Base-by-base conservation (phyloP, 2,329 filamentous ascomycete genomes). In the Fusarium sp. region DNA sequence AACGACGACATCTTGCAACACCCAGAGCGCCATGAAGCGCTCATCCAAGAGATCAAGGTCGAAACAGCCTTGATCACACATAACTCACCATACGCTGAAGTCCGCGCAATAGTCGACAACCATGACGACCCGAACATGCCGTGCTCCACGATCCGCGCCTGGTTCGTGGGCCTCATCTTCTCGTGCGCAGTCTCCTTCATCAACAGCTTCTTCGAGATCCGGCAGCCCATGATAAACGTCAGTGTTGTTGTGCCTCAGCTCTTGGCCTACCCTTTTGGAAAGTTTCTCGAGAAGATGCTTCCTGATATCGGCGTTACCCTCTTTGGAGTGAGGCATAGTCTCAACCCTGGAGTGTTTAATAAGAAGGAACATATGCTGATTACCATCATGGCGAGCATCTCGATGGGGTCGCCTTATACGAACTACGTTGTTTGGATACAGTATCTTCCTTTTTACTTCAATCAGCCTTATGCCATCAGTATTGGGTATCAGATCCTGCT, bases 321-420 rank as follows among this genome's bases (percentile, higher is more conserved):
- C 9, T 79, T 80, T 52, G 83, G 83, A 12, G 69, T 79, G 19
- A 77, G 80, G n/a, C 82, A 84, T 68, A 81, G 78, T 7, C 78
- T 87, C 7, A 88, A 87, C 65, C 84, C 86, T 0, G 85, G 85
- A 0, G 81, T 81, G 1, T 88, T 89, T 68, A 85, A 82, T 51
- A 83, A 83, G 68, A 89, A 89, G 75, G 86, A 89, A 70, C 86
- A 89, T 72, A 86, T 86, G 80, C 75, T 89, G 30, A 83, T 88
- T 61, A 84, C 84, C 48, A 85, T 87, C 72, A 87, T 87, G 84
- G 85, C 89, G 48, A 89, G 89, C 32, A 84, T 88, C 61, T 81
- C 83, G 28, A 81, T 77, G 68, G 78, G 77, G 23, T 72, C 78
- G 15, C 83, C 83, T 0, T 85, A 85, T 67, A 84, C 83, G 1